phyloP scores from a whole-genome alignment of 768 basidiomycete species.

The Grammothele lineata region DNA sequence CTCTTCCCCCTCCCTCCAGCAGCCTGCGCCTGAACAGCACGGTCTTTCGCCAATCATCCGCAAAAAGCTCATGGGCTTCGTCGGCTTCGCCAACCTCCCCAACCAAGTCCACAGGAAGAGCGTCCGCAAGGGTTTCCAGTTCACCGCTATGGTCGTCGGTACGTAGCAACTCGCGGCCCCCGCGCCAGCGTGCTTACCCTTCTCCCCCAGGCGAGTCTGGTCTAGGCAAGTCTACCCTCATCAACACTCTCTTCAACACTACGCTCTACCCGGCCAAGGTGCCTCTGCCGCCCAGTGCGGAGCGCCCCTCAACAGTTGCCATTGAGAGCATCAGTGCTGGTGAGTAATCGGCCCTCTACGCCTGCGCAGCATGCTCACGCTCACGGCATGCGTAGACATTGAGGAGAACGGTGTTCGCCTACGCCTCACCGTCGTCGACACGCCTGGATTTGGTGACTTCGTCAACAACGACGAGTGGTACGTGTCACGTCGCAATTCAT shows the following conservation, averaged over 20 bases:
- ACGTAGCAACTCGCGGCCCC: constrained; percentile 35
- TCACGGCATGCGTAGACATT: constrained; percentile 62
- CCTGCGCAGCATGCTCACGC: background rate
- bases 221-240: constrained; percentile 96
- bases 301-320: constrained; percentile 88
- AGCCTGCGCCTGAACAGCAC: constrained; percentile 20
- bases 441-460: constrained; percentile 98
- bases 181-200: constrained; percentile 4
- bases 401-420: constrained; percentile 98
- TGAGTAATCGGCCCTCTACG: constrained; percentile 31
- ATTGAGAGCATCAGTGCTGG: constrained; percentile 99
- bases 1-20: constrained; percentile 54
- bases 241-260: constrained; percentile 99
- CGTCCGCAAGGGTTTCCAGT: constrained; percentile 97
- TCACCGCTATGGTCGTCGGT: constrained; percentile 99
- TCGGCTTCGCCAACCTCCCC: constrained; percentile 95
- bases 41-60: constrained; percentile 46
- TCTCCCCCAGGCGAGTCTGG: constrained; percentile 85
- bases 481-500: constrained; percentile 8
- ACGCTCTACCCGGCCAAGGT: constrained; percentile 89
- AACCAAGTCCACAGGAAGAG: constrained; percentile 99
- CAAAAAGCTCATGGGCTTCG: constrained; percentile 94
- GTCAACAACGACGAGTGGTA: constrained; percentile 99
- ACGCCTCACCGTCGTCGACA: constrained; percentile 98
- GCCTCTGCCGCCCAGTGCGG: constrained; percentile 77